Conservation (phyloP, 2,329 filamentous ascomycete genomes). For the Penicillium sp. region DNA sequence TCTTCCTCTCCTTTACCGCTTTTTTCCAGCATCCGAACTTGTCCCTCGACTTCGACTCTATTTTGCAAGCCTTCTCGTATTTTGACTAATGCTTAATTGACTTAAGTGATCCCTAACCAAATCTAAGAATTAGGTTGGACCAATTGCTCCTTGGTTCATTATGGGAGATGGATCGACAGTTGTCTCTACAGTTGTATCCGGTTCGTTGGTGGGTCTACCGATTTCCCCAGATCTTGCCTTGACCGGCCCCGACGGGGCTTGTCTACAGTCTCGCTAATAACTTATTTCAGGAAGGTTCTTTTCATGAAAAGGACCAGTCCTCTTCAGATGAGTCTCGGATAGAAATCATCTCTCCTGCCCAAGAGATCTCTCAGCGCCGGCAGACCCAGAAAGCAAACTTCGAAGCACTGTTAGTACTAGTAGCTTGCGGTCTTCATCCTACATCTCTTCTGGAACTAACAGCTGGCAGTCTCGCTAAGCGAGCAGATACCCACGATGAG, state of each 20-base stretch:
- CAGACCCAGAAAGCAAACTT: slow-evolving; percentile 58
- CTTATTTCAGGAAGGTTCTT: neutral
- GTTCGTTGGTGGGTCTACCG: neutral
- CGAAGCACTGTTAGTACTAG: slow-evolving; percentile 47
- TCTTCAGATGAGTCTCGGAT: slow-evolving; percentile 35
- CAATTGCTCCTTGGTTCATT: neutral
- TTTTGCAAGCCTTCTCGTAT: neutral
- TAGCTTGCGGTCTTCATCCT: neutral
- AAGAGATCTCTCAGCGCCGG: slow-evolving; percentile 50
- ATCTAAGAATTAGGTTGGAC: neutral
- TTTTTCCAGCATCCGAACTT: neutral
- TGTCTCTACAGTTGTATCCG: neutral
- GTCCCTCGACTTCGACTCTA: neutral
- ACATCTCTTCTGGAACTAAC: slow-evolving; percentile 14
- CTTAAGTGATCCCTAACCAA: neutral
- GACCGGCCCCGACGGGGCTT: neutral
- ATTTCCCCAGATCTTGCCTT: neutral
- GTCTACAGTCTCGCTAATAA: neutral
- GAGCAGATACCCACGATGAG: slow-evolving; percentile 48
- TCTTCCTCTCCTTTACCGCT: neutral
- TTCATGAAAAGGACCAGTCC: slow-evolving; percentile 15
- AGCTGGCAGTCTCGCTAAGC: slow-evolving; percentile 42
- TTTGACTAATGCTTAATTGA: neutral
- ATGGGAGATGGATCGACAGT: slow-evolving; percentile 1
- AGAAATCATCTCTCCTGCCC: slow-evolving; percentile 27